A percentile compares a stretch with the other conserved stretches of the same genome.
Evolutionary conservation across 305 asterid genomes (phyloP).

Genomic region (Fraxinus velutina): DNA sequence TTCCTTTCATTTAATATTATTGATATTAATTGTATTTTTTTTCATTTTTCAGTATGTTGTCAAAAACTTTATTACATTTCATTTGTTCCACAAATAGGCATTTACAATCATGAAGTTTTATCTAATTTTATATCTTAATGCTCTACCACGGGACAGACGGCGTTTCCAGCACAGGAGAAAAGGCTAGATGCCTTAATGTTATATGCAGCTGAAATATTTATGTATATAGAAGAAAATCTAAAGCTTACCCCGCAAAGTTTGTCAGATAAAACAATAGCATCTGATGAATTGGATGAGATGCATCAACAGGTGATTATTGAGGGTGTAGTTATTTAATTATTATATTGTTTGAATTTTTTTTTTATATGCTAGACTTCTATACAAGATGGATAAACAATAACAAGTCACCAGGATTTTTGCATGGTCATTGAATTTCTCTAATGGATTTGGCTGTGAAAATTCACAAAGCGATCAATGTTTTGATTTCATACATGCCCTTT

Average conservation of each 20-base stretch:
- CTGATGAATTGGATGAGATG: constrained; percentile 94
- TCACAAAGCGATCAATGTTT: not conserved
- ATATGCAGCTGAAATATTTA: constrained; percentile 68
- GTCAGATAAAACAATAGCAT: constrained; percentile 84
- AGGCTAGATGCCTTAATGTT: constrained; percentile 79
- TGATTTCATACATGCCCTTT: not conserved
- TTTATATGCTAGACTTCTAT: not conserved
- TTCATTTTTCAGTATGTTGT: not conserved
- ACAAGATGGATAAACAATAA: not conserved
- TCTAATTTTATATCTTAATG: constrained; percentile 19
- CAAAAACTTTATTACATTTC: not conserved
- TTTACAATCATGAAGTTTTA: constrained; percentile 11
- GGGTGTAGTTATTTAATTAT: constrained; percentile 20
- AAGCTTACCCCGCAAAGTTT: constrained; percentile 88
- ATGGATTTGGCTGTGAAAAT: constrained; percentile 10
- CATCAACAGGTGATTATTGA: constrained; percentile 67
- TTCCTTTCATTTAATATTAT: not conserved
- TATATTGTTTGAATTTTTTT: constrained; percentile 14
- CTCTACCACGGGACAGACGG: constrained; percentile 52
- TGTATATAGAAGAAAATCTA: constrained; percentile 80
- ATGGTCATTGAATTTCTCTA: constrained; percentile 11
- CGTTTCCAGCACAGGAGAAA: constrained; percentile 83
- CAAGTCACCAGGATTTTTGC: not conserved
- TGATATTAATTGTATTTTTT: not conserved
- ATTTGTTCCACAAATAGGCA: not conserved